Evolutionary conservation across 2,329 filamentous ascomycete genomes (phyloP).

Genomic region (Incumbomyces delicatus): DNA sequence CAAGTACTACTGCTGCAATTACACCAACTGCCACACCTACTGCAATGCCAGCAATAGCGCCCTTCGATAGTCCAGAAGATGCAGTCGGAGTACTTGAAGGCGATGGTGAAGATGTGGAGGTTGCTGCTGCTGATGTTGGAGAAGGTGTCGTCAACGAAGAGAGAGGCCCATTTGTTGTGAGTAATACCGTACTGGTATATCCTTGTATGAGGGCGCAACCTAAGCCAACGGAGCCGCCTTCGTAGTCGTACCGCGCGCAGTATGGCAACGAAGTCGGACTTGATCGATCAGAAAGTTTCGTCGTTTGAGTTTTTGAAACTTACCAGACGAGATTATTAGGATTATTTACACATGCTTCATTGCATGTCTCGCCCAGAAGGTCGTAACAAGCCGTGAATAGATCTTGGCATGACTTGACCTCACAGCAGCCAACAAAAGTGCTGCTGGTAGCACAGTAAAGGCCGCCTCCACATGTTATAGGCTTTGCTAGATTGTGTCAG

Average conservation of each 20-base stretch:
- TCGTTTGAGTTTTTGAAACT: too few species aligned
- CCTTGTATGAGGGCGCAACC: constrained; percentile 5
- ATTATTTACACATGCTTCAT: constrained; percentile 6
- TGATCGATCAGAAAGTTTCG: not conserved
- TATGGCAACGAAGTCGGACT: constrained; percentile 3
- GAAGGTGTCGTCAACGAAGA: not conserved
- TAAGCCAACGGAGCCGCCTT: constrained; percentile 5
- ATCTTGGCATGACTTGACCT: not conserved
- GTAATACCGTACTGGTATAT: constrained; percentile 3
- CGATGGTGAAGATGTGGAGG: not conserved
- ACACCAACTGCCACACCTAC: not conserved
- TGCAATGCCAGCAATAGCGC: constrained; percentile 6
- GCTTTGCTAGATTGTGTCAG: not conserved
- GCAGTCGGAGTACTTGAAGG: not conserved
- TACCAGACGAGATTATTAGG: constrained; percentile 7
- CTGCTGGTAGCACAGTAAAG: constrained; percentile 4
- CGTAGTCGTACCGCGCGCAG: constrained; percentile 6
- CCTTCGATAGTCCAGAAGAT: not conserved
- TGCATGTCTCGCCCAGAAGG: constrained; percentile 5
- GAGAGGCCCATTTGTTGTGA: not conserved
- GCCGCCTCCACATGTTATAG: not conserved
- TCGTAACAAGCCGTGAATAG: constrained; percentile 7
- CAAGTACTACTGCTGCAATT: not conserved
- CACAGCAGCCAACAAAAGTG: constrained; percentile 8
- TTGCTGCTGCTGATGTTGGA: not conserved